Conservation (phyloP, 148 eudicot genomes). For the Simmondsia chinensis region DNA sequence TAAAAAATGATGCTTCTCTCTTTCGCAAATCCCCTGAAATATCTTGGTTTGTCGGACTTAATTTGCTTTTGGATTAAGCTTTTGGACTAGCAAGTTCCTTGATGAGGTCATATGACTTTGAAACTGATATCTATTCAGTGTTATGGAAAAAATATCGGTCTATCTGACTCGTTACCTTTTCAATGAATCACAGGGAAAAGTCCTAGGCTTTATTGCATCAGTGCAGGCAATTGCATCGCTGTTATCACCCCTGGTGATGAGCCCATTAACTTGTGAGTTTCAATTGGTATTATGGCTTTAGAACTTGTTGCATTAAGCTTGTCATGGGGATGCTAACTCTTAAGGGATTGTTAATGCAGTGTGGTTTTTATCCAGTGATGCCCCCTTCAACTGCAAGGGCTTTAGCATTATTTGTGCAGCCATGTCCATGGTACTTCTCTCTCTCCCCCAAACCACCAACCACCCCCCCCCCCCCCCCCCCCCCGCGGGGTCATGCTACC, state of each 20-base stretch:
- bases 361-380: slow-evolving; percentile 65
- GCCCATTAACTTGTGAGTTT: slow-evolving; percentile 28
- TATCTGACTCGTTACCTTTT: too few species aligned
- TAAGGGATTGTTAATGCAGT: slow-evolving; percentile 30
- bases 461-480: slow-evolving; percentile 2
- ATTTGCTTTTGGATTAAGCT: too few species aligned
- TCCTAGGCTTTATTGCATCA: slow-evolving; percentile 24
- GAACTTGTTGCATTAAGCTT: not conserved
- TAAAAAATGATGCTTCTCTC: too few species aligned
- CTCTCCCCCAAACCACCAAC: too few species aligned
- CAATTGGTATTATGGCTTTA: not conserved
- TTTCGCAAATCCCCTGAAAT: too few species aligned
- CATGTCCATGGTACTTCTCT: slow-evolving; percentile 41
- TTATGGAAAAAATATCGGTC: too few species aligned
- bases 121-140: too few species aligned
- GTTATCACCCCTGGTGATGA: slow-evolving; percentile 23
- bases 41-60: too few species aligned
- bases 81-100: too few species aligned
- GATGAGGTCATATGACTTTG: too few species aligned
- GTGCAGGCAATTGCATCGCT: slow-evolving; percentile 22
- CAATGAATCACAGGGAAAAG: slow-evolving; percentile 23
- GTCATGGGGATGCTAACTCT: too few species aligned
- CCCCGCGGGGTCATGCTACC: not conserved
- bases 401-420: slow-evolving; percentile 74
- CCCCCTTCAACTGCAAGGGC: slow-evolving; percentile 89